Conservation (phyloP, 2,329 filamentous ascomycete genomes). For the Furcasterigmium furcatum region DNA sequence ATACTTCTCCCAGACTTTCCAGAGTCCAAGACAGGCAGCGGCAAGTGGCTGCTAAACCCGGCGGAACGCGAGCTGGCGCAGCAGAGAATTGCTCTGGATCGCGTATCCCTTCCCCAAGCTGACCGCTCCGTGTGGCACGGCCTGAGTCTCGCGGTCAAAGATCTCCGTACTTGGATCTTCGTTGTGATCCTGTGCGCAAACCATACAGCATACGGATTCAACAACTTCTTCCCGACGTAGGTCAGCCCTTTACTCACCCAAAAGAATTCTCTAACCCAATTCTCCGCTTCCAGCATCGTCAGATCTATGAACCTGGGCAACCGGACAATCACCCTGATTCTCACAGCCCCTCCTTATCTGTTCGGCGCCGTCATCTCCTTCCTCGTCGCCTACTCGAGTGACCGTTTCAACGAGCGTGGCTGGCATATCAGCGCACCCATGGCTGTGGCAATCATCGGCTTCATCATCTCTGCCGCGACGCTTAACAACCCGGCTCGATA, state of each 20-base stretch:
- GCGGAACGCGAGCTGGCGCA: constrained; percentile 9
- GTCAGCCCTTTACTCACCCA: not conserved
- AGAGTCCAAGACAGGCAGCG: not conserved
- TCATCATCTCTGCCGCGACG: constrained; percentile 57
- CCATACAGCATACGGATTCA: constrained; percentile 25
- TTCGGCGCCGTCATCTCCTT: constrained; percentile 53
- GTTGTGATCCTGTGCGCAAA: constrained; percentile 9
- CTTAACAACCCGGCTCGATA: constrained; percentile 51
- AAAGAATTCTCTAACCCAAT: no score
- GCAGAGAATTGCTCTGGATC: constrained; percentile 12
- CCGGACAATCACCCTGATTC: constrained; percentile 45
- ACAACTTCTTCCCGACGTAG: constrained; percentile 29
- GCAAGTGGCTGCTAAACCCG: not conserved
- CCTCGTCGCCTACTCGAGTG: constrained; percentile 57
- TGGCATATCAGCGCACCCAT: constrained; percentile 55
- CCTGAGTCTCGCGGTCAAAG: constrained; percentile 15
- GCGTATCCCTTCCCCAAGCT: constrained; percentile 15
- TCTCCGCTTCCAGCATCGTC: constrained; percentile 39
- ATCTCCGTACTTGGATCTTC: constrained; percentile 19
- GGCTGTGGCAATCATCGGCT: constrained; percentile 49
- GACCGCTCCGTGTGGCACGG: constrained; percentile 13
- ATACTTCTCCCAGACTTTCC: not conserved
- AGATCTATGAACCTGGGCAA: constrained; percentile 51
- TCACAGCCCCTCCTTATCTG: constrained; percentile 56
- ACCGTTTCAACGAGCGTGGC: constrained; percentile 58